Evolutionary conservation across 441 rosid genomes (phyloP), one percentile per base, ranked within the genome.

Genomic region (Omphalea diandra): DNA sequence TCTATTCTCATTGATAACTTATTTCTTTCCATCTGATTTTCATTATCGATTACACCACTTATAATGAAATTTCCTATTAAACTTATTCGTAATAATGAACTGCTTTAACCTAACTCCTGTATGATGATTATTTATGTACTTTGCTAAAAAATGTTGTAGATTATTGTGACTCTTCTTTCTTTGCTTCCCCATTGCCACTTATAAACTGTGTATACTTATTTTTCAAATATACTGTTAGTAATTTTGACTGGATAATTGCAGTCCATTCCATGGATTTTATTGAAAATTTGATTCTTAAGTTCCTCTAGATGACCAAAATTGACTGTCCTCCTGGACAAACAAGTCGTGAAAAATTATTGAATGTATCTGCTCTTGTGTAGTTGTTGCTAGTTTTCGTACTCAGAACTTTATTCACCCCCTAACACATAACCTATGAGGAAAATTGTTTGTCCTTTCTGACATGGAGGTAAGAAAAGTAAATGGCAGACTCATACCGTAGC

Each of bases 1-100:
- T 84, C 67, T 68, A 17, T 38, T 73, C 24, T 58, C 14, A 12
- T 26, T 58, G 14, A n/a, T 32, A 20, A 47, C 18, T 15, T 40
- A 20, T 54, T 40, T 17, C n/a, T 66, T 66, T 50, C 71, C 26
- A 54, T 38, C 47, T 17, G 35, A 54, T 54, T 67, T n/a, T 35
- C 11, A 27, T 67, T 17, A 54, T 54, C 36, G 40, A 27, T 36
- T 44, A n/a, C 26, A 27, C 26, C 7, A 26, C 38, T 40, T 41
- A 17, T 17, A 33, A n/a, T 52, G 60, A 40, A 67, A 53, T 40
- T 67, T 54, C 22, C 27, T 35, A 29, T 65, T 22, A 32, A 22
- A 22, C 53, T 49, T 26, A n/a, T 6, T 33, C 18, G 3, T 27
- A 43, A 67, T 67, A 38, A 24, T 67, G 12, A 43, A 56, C 31